Conservation (phyloP, 208 protist genomes). For the Leishmania arabica region DNA sequence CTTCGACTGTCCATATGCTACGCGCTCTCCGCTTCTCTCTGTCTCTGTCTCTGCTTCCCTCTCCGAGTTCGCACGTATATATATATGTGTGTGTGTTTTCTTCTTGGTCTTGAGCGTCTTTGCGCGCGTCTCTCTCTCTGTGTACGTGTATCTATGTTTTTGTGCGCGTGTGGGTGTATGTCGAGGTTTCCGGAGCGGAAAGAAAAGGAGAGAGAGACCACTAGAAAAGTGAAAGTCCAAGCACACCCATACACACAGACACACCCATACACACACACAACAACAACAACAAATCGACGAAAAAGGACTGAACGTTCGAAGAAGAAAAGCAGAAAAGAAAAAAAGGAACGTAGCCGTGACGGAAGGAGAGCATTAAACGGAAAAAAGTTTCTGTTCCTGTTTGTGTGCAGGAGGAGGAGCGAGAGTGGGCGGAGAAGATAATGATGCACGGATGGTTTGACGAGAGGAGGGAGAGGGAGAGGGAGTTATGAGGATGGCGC, state of each 20-base stretch:
- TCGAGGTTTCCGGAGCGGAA: background rate
- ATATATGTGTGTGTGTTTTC: background rate
- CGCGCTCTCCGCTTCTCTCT: background rate
- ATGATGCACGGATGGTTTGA: background rate
- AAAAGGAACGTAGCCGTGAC: background rate
- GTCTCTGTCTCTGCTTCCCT: background rate
- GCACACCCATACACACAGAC: background rate
- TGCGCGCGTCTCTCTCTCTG: background rate
- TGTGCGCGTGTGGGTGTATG: background rate
- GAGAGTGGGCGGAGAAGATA: background rate
- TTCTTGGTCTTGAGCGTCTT: too few relatives aligned
- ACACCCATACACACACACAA: too few relatives aligned
- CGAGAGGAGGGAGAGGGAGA: background rate
- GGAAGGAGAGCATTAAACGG: background rate
- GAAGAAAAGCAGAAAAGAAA: too few relatives aligned
- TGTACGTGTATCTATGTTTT: background rate
- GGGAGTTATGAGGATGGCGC: background rate
- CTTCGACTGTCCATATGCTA: background rate
- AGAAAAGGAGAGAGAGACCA: background rate
- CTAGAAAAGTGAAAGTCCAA: background rate
- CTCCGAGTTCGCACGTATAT: background rate
- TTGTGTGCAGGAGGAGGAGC: background rate
- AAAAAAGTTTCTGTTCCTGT: background rate
- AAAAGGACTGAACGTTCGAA: background rate
- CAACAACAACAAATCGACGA: background rate